Conservation (phyloP, 257 asterid species). For the Plectranthus barbatus region DNA sequence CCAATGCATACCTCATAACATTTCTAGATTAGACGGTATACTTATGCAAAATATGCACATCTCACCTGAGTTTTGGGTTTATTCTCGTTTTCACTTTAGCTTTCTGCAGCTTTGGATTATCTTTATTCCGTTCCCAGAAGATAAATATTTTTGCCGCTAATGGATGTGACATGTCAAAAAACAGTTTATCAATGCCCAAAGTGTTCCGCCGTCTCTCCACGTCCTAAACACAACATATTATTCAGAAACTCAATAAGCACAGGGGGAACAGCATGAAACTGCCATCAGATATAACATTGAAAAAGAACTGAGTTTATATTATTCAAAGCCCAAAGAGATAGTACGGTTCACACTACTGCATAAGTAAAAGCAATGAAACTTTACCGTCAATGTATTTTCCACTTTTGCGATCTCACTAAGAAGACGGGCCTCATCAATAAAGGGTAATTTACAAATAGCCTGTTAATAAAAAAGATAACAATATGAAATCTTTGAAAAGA, state of each 20-base stretch:
- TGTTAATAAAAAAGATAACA: slow-evolving; percentile 21
- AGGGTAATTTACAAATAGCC: slow-evolving; percentile 62
- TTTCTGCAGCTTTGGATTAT: slow-evolving; percentile 33
- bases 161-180: slow-evolving; percentile 37
- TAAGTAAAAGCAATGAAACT: background rate
- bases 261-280: background rate
- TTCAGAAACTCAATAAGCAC: slow-evolving; percentile 4
- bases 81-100: slow-evolving; percentile 39
- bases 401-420: slow-evolving; percentile 46
- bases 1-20: background rate
- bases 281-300: background rate
- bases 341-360: background rate
- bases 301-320: background rate
- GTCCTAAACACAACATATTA: slow-evolving; percentile 34
- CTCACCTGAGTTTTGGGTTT: slow-evolving; percentile 42
- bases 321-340: background rate
- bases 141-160: slow-evolving; percentile 36
- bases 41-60: background rate
- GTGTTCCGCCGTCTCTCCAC: slow-evolving; percentile 48
- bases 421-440: slow-evolving; percentile 52
- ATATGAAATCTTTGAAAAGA: background rate
- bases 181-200: slow-evolving; percentile 42
- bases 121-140: slow-evolving; percentile 29
- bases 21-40: background rate
- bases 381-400: slow-evolving; percentile 53